phyloP scores from a whole-genome alignment of 306 rosid species.

The Ormosia semicastrata region DNA sequence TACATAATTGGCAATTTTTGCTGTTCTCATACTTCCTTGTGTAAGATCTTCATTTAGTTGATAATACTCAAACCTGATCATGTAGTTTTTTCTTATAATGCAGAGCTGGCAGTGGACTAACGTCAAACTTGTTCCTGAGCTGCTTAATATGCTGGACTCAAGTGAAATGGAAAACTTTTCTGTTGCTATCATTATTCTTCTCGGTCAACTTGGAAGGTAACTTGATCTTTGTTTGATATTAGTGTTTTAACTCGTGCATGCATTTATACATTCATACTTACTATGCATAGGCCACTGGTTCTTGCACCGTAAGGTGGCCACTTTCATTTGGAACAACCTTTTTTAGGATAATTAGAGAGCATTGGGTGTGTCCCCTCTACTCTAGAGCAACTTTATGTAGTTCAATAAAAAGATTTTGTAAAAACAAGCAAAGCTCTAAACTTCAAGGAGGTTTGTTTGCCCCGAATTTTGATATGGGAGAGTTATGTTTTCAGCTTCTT shows the following conservation, averaged over 20 bases:
- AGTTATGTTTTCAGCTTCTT: background rate
- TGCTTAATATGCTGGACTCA: slow-evolving; percentile 52
- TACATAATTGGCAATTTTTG: background rate
- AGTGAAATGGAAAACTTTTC: slow-evolving; percentile 42
- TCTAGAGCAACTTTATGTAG: background rate
- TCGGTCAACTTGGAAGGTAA: slow-evolving; percentile 88
- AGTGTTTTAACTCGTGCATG: background rate
- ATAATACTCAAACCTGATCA: slow-evolving; percentile 10
- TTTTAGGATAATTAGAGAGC: background rate
- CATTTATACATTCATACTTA: background rate
- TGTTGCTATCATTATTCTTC: slow-evolving; percentile 59
- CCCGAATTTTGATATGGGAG: background rate
- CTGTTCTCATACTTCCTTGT: background rate
- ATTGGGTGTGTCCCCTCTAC: background rate
- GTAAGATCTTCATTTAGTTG: background rate
- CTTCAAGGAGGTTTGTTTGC: background rate
- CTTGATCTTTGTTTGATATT: background rate
- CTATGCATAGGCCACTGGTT: background rate
- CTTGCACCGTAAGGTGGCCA: background rate
- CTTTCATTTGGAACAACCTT: background rate
- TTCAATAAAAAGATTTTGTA: background rate
- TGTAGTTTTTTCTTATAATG: slow-evolving; percentile 35
- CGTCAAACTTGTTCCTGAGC: slow-evolving; percentile 47
- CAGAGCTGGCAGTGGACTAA: slow-evolving; percentile 81
- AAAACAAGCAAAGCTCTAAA: background rate